Conservation (phyloP, 345 rosid genomes). For the Citrus cavaleriei region DNA sequence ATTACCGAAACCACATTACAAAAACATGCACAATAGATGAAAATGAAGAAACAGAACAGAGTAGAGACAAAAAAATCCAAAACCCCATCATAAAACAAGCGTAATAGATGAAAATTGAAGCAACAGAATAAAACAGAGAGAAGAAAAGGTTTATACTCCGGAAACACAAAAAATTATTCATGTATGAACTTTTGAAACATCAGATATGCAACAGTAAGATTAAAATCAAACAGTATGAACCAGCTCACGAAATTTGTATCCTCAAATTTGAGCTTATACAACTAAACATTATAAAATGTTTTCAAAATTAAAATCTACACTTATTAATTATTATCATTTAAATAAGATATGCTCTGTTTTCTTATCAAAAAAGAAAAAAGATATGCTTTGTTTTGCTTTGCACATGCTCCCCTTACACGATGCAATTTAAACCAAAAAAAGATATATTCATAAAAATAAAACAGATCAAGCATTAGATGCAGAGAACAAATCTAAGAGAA, state of each 20-base stretch:
- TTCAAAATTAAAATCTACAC: not conserved
- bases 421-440: not conserved
- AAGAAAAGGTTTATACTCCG: not conserved
- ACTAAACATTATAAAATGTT: not conserved
- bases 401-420: not conserved
- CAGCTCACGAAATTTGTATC: not conserved
- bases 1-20: not conserved
- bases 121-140: not conserved
- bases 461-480: not conserved
- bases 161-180: not conserved
- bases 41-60: not conserved
- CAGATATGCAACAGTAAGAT: not conserved
- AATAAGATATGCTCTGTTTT: not conserved
- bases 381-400: not conserved
- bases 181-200: not conserved
- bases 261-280: not conserved
- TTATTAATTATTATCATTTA: not conserved
- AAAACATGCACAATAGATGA: not conserved
- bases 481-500: not conserved
- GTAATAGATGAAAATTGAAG: not conserved
- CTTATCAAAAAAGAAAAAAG: too few relatives aligned
- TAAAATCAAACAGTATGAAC: not conserved
- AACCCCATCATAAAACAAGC: not conserved
- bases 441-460: not conserved
- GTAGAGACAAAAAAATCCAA: too few relatives aligned